Conservation (phyloP, 2,329 filamentous ascomycete species). For the Penicillium concentricum region DNA sequence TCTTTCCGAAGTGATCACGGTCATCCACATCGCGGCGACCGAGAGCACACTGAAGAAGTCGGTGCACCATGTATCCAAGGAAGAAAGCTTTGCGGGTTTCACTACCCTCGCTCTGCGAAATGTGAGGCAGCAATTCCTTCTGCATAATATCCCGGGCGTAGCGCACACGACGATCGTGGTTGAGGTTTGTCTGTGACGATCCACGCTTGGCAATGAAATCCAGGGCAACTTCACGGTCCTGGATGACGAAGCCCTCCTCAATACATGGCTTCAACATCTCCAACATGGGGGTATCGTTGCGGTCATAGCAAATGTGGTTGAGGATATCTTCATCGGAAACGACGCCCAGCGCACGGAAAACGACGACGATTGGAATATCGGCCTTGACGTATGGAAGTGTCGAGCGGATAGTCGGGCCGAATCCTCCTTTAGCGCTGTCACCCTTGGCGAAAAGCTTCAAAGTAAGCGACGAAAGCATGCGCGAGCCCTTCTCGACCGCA, state of each 20-base stretch:
- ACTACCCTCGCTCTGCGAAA: conserved; percentile 90
- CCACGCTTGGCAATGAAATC: conserved; percentile 96
- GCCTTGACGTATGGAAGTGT: conserved; percentile 91
- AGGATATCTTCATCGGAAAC: conserved; percentile 98
- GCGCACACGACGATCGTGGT: conserved; percentile 81
- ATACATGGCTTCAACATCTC: conserved; percentile 97
- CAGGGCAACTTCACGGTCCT: conserved; percentile 89
- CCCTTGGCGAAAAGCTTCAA: conserved; percentile 89
- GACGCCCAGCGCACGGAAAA: conserved; percentile 92
- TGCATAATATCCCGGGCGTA: conserved; percentile 93
- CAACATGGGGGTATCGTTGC: conserved; percentile 92
- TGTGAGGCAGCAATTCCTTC: conserved; percentile 94
- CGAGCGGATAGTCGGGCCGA: conserved; percentile 84
- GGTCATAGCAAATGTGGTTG: conserved; percentile 95
- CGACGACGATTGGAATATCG: conserved; percentile 89
- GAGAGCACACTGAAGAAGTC: conserved; percentile 87
- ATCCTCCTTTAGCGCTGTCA: conserved; percentile 72
- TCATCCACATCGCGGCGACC: conserved; percentile 93
- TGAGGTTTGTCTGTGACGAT: conserved; percentile 67
- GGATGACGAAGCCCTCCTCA: conserved; percentile 93
- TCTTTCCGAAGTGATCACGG: conserved; percentile 98
- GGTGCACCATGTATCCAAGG: conserved; percentile 97
- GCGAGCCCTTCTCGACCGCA: conserved; percentile 91
- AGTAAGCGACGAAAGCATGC: conserved; percentile 87
- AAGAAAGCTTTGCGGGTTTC: conserved; percentile 98